Conservation (phyloP, 345 rosid genomes). For the Hirschfeldia incana region DNA sequence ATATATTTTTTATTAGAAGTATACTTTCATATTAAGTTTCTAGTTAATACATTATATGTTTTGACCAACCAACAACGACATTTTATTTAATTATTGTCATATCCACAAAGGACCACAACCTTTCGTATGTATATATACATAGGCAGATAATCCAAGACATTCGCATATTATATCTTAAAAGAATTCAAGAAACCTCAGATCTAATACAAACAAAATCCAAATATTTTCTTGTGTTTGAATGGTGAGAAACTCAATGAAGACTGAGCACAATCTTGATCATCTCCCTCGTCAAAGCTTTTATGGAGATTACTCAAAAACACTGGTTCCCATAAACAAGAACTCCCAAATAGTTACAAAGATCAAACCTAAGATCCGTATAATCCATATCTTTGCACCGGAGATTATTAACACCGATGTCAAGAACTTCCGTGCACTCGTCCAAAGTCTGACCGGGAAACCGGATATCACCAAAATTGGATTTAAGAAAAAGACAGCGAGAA, state of each 20-base stretch:
- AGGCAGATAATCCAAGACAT: conserved; percentile 26
- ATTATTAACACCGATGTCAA: conserved; percentile 90
- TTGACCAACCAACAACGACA: conserved; percentile 23
- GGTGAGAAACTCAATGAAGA: conserved; percentile 31
- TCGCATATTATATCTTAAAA: conserved; percentile 12
- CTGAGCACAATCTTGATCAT: conserved; percentile 26
- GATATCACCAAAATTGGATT: conserved; percentile 24
- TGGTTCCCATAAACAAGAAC: conserved; percentile 45
- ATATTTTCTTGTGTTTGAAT: neutral
- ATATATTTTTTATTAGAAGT: neutral
- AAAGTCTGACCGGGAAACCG: conserved; percentile 89
- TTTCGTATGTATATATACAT: conserved; percentile 20
- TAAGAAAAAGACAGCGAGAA: conserved; percentile 10
- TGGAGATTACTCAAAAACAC: conserved; percentile 27
- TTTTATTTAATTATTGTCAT: conserved; percentile 20
- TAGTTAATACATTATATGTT: neutral
- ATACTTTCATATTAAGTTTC: conserved; percentile 15
- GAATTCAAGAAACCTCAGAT: conserved; percentile 9
- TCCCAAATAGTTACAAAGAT: conserved; percentile 58
- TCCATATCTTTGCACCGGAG: conserved; percentile 89
- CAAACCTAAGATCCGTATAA: conserved; percentile 79
- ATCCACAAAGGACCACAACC: neutral
- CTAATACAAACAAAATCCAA: neutral
- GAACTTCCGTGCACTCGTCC: conserved; percentile 81
- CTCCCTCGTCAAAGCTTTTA: conserved; percentile 24